Conservation (phyloP, 805 yeast species). For the Zygosaccharomyces gambellarensis region DNA sequence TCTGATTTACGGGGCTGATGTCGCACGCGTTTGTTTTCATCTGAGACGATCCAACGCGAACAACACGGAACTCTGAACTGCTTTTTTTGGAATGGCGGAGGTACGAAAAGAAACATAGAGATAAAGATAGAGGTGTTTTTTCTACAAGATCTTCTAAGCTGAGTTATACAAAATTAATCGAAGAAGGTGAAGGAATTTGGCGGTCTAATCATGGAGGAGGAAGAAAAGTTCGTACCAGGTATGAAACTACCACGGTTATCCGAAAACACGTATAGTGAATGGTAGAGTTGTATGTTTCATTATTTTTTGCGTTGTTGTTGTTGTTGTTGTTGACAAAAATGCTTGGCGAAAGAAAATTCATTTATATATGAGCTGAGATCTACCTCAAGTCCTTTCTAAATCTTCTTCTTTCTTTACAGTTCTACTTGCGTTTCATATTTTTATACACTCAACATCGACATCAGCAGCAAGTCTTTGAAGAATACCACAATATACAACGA, state of each 20-base stretch:
- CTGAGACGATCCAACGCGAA: constrained; percentile 2
- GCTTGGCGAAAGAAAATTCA: background rate
- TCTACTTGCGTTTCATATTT: background rate
- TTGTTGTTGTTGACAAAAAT: too few relatives aligned
- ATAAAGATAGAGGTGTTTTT: background rate
- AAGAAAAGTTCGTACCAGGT: background rate
- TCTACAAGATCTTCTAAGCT: constrained; percentile 4
- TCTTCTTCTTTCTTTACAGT: background rate
- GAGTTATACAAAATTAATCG: background rate
- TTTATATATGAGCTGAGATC: background rate
- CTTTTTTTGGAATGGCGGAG: constrained; percentile 15
- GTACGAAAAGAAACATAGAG: background rate
- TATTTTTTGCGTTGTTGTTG: background rate
- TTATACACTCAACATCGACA: background rate
- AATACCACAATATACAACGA: constrained; percentile 15
- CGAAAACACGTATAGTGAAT: background rate
- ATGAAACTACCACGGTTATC: background rate
- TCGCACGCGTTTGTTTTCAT: constrained; percentile 3
- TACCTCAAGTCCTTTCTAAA: background rate
- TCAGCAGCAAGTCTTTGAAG: background rate
- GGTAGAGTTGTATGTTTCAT: background rate
- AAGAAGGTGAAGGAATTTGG: background rate
- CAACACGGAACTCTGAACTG: constrained; percentile 1
- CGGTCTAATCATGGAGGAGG: background rate
- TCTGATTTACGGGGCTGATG: background rate